Percentiles rank a stretch among this genome's conserved stretches.
These are phyloP conservation scores for Suillus americanus DNA, from an alignment of 768 basidiomycete species.

Conservation along the genomic window DNA sequence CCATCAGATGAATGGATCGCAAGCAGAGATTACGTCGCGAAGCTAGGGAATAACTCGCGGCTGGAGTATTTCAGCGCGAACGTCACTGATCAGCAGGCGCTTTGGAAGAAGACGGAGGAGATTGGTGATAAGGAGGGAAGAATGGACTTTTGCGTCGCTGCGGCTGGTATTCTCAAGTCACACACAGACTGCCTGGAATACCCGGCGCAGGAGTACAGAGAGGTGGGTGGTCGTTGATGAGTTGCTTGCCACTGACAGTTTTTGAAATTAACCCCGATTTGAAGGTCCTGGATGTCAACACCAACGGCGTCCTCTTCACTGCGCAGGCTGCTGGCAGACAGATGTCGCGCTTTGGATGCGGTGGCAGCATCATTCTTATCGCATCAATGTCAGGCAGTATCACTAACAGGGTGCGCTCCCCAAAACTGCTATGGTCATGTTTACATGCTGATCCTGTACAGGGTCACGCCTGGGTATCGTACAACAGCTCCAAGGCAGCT, in stretches of 20 bases:
- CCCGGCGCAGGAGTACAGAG: constrained; percentile 60
- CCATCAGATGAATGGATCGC: constrained; percentile 60
- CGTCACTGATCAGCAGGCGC: constrained; percentile 58
- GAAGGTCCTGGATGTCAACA: constrained; percentile 67
- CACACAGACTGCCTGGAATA: constrained; percentile 67
- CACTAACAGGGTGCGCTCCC: constrained; percentile 58
- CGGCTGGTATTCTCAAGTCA: constrained; percentile 67
- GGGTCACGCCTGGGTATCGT: constrained; percentile 77
- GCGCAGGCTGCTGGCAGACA: constrained; percentile 60
- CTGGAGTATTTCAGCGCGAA: constrained; percentile 65
- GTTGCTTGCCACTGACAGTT: background rate
- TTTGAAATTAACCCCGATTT: background rate
- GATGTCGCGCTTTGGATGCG: constrained; percentile 48
- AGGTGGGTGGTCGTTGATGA: constrained; percentile 37
- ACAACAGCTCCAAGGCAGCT: constrained; percentile 76
- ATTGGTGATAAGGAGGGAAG: constrained; percentile 68
- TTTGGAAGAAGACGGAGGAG: constrained; percentile 57
- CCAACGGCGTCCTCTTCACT: constrained; percentile 59
- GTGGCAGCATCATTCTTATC: constrained; percentile 58
- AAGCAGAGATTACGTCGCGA: constrained; percentile 51
- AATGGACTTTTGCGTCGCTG: constrained; percentile 76
- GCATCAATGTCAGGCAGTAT: constrained; percentile 67
- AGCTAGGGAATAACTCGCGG: constrained; percentile 41
- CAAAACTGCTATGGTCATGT: background rate
- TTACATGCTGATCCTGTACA: constrained; percentile 24